phyloP scores from a whole-genome alignment of 106 monocot species.

The Cymbidium sinense region DNA sequence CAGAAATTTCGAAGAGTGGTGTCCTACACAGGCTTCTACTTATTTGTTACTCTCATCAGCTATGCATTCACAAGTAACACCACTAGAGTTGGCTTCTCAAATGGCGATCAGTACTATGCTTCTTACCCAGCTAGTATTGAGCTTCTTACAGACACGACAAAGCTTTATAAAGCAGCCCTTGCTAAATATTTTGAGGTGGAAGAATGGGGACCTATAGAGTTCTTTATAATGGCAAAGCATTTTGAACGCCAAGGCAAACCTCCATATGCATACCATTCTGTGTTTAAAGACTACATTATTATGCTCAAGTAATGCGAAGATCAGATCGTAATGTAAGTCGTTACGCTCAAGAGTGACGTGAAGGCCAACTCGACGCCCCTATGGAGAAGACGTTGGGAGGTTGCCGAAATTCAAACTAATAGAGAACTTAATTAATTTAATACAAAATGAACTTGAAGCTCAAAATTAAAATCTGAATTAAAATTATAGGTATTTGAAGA shows the following conservation, averaged over 20 bases:
- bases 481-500: too few species aligned
- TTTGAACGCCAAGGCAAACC: conserved; percentile 95
- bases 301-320: too few species aligned
- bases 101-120: conserved; percentile 82
- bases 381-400: too few species aligned
- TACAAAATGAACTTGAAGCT: too few species aligned
- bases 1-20: conserved; percentile 73
- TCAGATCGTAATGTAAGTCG: too few species aligned
- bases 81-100: conserved; percentile 88
- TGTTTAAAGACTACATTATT: too few species aligned
- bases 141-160: conserved; percentile 69
- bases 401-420: too few species aligned
- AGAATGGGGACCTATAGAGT: conserved; percentile 96
- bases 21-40: conserved; percentile 76
- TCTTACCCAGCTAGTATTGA: conserved; percentile 82
- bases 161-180: conserved; percentile 90
- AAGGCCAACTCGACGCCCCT: too few species aligned
- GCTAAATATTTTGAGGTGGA: conserved; percentile 87
- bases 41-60: conserved; percentile 59
- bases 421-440: too few species aligned
- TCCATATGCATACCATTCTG: conserved; percentile 91
- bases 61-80: conserved; percentile 93
- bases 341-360: too few species aligned
- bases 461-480: too few species aligned
- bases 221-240: conserved; percentile 90